Conservation (phyloP, 2,329 filamentous ascomycete genomes). For the Sphaceloma murrayae region DNA sequence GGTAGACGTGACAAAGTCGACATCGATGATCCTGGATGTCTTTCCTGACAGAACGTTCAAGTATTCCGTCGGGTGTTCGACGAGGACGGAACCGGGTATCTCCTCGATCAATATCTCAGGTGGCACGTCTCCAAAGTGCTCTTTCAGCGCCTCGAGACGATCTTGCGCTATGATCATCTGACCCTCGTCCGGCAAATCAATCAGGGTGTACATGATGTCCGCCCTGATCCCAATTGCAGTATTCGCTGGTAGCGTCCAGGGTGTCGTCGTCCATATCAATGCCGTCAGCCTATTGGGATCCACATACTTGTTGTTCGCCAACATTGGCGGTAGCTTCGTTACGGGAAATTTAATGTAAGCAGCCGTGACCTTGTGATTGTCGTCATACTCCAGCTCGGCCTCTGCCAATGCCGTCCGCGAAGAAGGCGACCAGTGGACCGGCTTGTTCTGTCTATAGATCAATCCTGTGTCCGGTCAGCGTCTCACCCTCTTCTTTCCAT, state of each 20-base stretch:
- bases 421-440: conserved; percentile 79
- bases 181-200: conserved; percentile 45
- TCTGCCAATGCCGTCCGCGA: conserved; percentile 72
- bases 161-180: conserved; percentile 62
- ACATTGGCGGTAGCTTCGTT: conserved; percentile 35
- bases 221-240: conserved; percentile 73
- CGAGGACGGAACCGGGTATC: conserved; percentile 57
- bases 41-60: conserved; percentile 57
- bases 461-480: conserved; percentile 38
- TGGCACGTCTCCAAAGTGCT: conserved; percentile 30
- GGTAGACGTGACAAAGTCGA: conserved; percentile 77
- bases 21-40: conserved; percentile 58
- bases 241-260: conserved; percentile 94
- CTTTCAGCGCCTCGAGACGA: conserved; percentile 51
- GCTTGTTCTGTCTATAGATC: conserved; percentile 69
- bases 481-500: conserved; percentile 2
- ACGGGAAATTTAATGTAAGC: conserved; percentile 77
- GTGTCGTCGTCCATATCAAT: conserved; percentile 98
- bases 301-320: conserved; percentile 30
- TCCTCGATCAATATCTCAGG: conserved; percentile 46
- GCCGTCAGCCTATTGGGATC: conserved; percentile 52
- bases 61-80: conserved; percentile 50
- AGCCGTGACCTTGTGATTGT: conserved; percentile 59
- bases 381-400: conserved; percentile 74
- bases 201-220: conserved; percentile 62